Conservation (phyloP, 2,329 filamentous ascomycete genomes). For the Claviceps pusilla region DNA sequence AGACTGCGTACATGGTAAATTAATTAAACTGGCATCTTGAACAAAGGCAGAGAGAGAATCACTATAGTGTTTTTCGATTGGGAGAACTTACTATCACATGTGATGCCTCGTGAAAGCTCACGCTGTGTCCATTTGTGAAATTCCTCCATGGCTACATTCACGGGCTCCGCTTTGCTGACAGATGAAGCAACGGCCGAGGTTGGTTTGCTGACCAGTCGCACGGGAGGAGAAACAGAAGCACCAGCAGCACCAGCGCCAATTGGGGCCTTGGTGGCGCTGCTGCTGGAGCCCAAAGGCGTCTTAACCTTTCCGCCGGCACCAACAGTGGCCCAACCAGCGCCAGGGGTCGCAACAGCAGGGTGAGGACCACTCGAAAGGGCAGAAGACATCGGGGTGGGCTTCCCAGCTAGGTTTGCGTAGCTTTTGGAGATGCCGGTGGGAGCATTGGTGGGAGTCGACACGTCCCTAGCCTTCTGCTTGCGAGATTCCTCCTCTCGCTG, state of each 20-base stretch:
- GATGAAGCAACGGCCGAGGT: slow-evolving; percentile 26
- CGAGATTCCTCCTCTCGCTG: slow-evolving; percentile 77
- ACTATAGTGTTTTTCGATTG: not conserved
- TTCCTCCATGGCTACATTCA: slow-evolving; percentile 58
- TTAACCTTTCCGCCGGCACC: slow-evolving; percentile 89
- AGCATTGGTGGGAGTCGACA: slow-evolving; percentile 31
- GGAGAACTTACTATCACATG: slow-evolving; percentile 34
- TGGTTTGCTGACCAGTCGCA: slow-evolving; percentile 38
- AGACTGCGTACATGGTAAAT: slow-evolving; percentile 42
- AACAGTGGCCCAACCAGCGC: slow-evolving; percentile 75
- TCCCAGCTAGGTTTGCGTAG: slow-evolving; percentile 87
- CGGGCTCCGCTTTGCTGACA: slow-evolving; percentile 23
- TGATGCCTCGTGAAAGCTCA: slow-evolving; percentile 57
- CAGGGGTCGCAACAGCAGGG: slow-evolving; percentile 14
- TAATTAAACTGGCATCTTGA: not conserved
- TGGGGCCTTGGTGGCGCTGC: slow-evolving; percentile 24
- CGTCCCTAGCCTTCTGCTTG: slow-evolving; percentile 57
- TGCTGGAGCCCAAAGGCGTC: slow-evolving; percentile 40
- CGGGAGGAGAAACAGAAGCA: slow-evolving; percentile 16
- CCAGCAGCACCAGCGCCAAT: slow-evolving; percentile 18
- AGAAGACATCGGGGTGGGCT: slow-evolving; percentile 29
- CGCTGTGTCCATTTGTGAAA: slow-evolving; percentile 85
- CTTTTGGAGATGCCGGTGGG: slow-evolving; percentile 55
- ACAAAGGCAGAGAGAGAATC: slow-evolving; percentile 16
- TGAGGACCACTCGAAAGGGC: slow-evolving; percentile 15